phyloP scores from a whole-genome alignment of 2,329 filamentous ascomycete species.

The Pleomassaria siparia region DNA sequence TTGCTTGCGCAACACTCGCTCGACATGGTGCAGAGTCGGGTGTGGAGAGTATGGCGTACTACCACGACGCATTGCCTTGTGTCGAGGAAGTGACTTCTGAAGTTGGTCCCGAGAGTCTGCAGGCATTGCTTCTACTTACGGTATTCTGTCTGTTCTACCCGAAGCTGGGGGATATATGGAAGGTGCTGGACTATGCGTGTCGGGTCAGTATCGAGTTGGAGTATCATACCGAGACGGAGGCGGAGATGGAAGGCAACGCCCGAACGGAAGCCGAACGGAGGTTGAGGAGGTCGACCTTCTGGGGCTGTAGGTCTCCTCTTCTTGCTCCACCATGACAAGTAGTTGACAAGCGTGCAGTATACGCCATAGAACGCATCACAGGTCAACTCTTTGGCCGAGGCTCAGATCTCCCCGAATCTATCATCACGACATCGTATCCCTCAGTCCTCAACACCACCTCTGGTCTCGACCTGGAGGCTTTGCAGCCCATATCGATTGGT shows the following conservation, averaged over 20 bases:
- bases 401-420: conserved; percentile 41
- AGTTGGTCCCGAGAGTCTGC: conserved; percentile 19
- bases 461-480: conserved; percentile 2
- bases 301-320: conserved; percentile 23
- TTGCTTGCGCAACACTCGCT: conserved; percentile 4
- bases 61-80: conserved; percentile 27
- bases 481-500: conserved; percentile 30
- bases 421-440: conserved; percentile 42
- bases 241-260: conserved; percentile 21
- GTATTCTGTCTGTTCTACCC: conserved; percentile 28
- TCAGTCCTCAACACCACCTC: conserved; percentile 13
- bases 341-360: too few species aligned
- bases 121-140: conserved; percentile 28
- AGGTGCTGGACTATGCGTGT: conserved; percentile 19
- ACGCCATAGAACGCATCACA: conserved; percentile 41
- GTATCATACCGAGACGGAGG: conserved; percentile 34
- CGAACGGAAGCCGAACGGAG: conserved; percentile 7
- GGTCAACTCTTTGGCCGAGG: conserved; percentile 43
- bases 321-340: too few species aligned
- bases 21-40: not conserved
- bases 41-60: conserved; percentile 11
- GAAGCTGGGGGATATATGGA: conserved; percentile 22
- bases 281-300: conserved; percentile 33
- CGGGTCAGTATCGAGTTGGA: conserved; percentile 36
- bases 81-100: conserved; percentile 36